Base-by-base conservation (phyloP, 2,329 filamentous ascomycete species). In the Paecilomyces niveus region DNA sequence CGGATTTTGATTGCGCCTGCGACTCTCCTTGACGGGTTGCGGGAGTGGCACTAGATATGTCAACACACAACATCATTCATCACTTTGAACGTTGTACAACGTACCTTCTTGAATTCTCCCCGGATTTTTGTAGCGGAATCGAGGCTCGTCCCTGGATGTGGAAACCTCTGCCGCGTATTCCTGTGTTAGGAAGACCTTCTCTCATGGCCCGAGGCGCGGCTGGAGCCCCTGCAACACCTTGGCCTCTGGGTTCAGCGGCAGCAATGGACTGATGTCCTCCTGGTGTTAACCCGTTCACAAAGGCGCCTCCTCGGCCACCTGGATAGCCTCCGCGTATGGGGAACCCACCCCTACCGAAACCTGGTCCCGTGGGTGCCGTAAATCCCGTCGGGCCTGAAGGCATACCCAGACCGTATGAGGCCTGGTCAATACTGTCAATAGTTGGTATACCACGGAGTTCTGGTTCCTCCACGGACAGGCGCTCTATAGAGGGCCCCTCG, bases 141-240 rank as follows among this genome's bases (percentile, higher is more conserved):
- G 65, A 56, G 45, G 67, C 67, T 57, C 70, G 69, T 54, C 69
- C 72, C 55, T 70, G 67, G 54, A 68, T 66, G 15, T 75, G 71
- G 59, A 78, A 77, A 18, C 72, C 85, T 79, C 71, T 87, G 71
- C 81, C 74, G 66, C 89, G 84, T 63, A 89, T 83, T 64, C 89
- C 90, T 58, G 88, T 92, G 72, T 95, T 95, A 55, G 90, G 89
- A 10, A 92, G 80, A 31, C 92, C 91, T 74, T 94, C 89, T 62
- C 93, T 85, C 90, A 97, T 96, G 18, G 94, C 94, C 75, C 94
- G 92, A 54, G 94, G 94, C 9, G 92, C 94, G 57, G 89, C 96
- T 29, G 94, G 94, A 29, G 94, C 94, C 76, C 83, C 83, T 68
- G 78, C 79, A 56, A 85, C 83, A 39, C 83, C 83, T 82, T 90